Evolutionary conservation across 1,284 basidiomycete genomes (phyloP), one percentile per base, ranked within the genome.

Genomic region (Sporisorium exsertum): DNA sequence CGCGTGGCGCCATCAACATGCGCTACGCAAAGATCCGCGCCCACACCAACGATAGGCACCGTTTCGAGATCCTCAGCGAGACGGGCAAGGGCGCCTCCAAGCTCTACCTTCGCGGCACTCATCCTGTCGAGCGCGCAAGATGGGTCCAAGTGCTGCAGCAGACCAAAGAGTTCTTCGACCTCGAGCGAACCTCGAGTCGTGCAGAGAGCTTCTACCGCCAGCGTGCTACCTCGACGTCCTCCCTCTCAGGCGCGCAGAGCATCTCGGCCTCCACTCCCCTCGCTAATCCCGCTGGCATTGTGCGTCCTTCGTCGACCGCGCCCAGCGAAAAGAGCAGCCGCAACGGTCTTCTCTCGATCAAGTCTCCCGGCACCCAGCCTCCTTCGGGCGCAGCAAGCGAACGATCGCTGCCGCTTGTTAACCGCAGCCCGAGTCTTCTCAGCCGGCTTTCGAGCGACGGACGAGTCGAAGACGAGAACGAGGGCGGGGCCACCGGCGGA

Each of bases 71-170:
- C 12, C 90, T 92, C 72, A 93, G 87, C 64, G 85, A 86, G 40
- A 72, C 68, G 13, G 82, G 82, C 54, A 87, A 85, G 62, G 83
- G 81, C 24, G 82, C 91, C 1, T 92, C 92, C 78, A 94, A 92
- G 84, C 94, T 95, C 90, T 97, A 93, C 84, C 89, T 98, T 84
- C 94, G 93, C 76, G 95, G 94, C 0, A 93, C 92, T 66, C 94
- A 77, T 49, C 64, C 79, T 12, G 79, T 83, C 40, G 83, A 85
- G 53, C 74, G 82, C 18, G 77, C 79, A 18, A 70, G 81, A 12
- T 85, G 83, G 83, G 79, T 85, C 6, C 82, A 84, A 54, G 73
- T 84, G 33, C 74, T 85, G 5, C 76, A 80, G 49, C 81, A 83
- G 70, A 79, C 81, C 37, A 69, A 78, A 22, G 78, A 81, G 12